Evolutionary conservation across 2,329 filamentous ascomycete species (phyloP), one percentile per base, ranked within the genome.

Genomic region (Cordyceps cicadae): DNA sequence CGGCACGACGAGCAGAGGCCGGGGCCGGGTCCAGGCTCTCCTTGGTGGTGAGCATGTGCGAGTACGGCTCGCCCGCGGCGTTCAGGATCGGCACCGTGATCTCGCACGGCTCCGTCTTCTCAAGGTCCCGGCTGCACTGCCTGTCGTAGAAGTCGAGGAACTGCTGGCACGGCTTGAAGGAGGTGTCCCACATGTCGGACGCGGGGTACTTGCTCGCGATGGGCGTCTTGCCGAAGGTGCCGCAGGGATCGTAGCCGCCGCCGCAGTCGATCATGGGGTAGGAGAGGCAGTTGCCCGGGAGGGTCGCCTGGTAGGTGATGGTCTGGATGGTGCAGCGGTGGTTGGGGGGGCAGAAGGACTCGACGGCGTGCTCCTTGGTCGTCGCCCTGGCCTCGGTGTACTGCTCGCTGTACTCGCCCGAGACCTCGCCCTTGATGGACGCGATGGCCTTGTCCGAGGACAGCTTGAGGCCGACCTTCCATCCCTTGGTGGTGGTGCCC

Each of bases 361-460:
- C n/a, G n/a, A n/a, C n/a, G n/a, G n/a, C n/a, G n/a, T n/a, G n/a
- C n/a, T n/a, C n/a, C n/a, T n/a, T n/a, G n/a, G n/a, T n/a, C n/a
- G n/a, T n/a, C n/a, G n/a, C n/a, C n/a, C n/a, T n/a, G n/a, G n/a
- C n/a, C n/a, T n/a, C 19, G 12, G 51, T 19, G 19, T 41, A 52
- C 51, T 53, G 51, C 51, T 53, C 51, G 51, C 34, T n/a, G 51
- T 53, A 53, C 34, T 53, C 51, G 51, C 51, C 51, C 51, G 51
- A 53, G 51, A 53, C 21, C 7, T 53, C 51, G 19, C 51, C 51
- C 6, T n/a, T 19, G 19, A 53, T 24, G 24, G 7, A 12, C 34
- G n/a, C 9, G 7, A 3, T n/a, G 4, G 51, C 24, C 24, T 24
- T 24, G 24, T n/a, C n/a, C n/a, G 24, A 24, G 51, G 51, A 24